phyloP scores from a whole-genome alignment of 1,139 yeast species.

The Sugiyamaella castrensis region DNA sequence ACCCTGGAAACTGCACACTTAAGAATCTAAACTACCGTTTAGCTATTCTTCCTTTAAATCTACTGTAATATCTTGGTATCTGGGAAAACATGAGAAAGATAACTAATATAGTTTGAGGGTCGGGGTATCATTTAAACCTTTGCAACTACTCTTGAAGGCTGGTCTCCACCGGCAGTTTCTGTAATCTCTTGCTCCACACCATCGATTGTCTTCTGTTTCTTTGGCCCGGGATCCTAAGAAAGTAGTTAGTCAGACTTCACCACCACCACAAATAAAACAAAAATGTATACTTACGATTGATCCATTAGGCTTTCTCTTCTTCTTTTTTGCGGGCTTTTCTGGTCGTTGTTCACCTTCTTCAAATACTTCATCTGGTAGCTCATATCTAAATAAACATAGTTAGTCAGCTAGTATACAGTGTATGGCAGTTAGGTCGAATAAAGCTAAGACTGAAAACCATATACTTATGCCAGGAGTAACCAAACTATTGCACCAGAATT shows the following conservation, averaged over 20 bases:
- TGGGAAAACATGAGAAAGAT: neutral
- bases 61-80: neutral
- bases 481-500: too few relatives aligned
- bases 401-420: neutral
- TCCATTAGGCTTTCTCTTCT: constrained; percentile 42
- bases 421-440: too few relatives aligned
- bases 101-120: too few relatives aligned
- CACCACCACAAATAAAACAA: neutral
- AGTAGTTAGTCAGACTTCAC: neutral
- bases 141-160: constrained; percentile 3
- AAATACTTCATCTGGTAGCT: constrained; percentile 81
- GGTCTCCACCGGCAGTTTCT: constrained; percentile 1
- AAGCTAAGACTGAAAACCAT: neutral
- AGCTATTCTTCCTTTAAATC: neutral
- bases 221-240: constrained; percentile 5
- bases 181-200: neutral
- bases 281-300: constrained; percentile 9
- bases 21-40: too few relatives aligned
- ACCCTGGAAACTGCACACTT: too few relatives aligned
- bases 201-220: constrained; percentile 3
- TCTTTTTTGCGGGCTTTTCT: constrained; percentile 47
- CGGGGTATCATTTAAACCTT: constrained; percentile 8
- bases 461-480: too few relatives aligned
- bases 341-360: constrained; percentile 78
- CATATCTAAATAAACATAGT: constrained; percentile 44